A percentile compares a stretch with the other conserved stretches of the same genome.
phyloP scores from a whole-genome alignment of 495 filamentous ascomycete genomes.

The Neurospora sublineolata region DNA sequence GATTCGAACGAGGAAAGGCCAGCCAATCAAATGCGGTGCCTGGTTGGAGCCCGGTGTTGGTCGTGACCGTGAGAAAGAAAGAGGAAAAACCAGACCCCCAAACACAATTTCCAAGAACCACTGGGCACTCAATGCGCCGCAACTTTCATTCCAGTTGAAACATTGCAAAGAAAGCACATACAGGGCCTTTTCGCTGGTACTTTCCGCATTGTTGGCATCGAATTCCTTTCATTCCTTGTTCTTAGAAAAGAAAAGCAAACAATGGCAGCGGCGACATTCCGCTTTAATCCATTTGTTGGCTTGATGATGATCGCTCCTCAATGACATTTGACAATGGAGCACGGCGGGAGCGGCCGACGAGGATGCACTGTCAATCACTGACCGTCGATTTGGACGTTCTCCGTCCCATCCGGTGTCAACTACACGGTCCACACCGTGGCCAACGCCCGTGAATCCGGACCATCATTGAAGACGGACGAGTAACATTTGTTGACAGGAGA shows the following conservation, averaged over 20 bases:
- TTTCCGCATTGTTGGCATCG: background rate
- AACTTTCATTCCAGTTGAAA: background rate
- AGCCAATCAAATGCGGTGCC: background rate
- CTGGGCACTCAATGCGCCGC: background rate
- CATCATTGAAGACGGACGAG: background rate
- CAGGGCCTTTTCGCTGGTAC: background rate
- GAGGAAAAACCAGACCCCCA: conserved; percentile 6
- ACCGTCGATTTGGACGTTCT: background rate
- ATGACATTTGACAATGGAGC: background rate
- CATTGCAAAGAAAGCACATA: background rate
- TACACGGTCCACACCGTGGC: background rate
- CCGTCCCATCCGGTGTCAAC: background rate
- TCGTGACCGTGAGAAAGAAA: background rate
- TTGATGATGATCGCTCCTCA: background rate
- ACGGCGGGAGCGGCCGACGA: background rate
- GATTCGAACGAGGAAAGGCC: background rate
- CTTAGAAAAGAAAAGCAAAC: background rate
- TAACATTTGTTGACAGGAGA: background rate
- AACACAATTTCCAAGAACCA: background rate
- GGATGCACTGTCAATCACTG: background rate
- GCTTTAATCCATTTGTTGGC: background rate
- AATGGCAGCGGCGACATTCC: background rate
- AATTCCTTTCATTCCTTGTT: background rate
- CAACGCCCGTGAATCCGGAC: background rate
- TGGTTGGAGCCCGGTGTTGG: background rate